phyloP scores from a whole-genome alignment of 139 green algal genomes.

The Tetradesmus lagerheimii region DNA sequence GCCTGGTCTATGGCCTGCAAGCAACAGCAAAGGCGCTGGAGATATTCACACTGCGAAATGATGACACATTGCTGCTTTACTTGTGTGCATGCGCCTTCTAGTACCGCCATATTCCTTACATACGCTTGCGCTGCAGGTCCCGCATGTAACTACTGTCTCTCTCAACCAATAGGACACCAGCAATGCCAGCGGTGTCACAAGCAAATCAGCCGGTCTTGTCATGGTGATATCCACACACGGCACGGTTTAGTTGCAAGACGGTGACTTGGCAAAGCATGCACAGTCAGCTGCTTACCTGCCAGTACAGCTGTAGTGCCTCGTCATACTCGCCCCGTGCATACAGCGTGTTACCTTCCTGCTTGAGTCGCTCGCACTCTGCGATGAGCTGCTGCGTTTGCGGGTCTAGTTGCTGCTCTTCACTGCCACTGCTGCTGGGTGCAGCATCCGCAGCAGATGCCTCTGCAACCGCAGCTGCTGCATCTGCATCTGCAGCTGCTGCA shows the following conservation, averaged over 20 bases:
- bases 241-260: neutral
- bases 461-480: neutral
- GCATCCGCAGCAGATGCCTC: neutral
- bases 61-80: no score
- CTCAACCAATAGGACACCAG: no score
- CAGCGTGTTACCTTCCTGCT: slow-evolving; percentile 77
- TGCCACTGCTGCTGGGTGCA: neutral
- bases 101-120: no score
- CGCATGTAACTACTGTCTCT: no score
- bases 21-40: no score
- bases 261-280: no score
- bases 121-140: no score
- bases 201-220: no score
- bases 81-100: no score
- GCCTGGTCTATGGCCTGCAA: slow-evolving; percentile 47
- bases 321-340: slow-evolving; percentile 69
- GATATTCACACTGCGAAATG: no score
- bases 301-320: slow-evolving; percentile 62
- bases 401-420: neutral
- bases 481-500: slow-evolving; percentile 24
- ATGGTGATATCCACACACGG: neutral
- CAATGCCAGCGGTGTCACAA: no score
- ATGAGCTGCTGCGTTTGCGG: slow-evolving; percentile 36
- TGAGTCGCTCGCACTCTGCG: slow-evolving; percentile 63
- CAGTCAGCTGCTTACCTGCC: slow-evolving; percentile 44